Conservation (phyloP, 2,329 filamentous ascomycete genomes). For the Alternaria hordeiaustralica region DNA sequence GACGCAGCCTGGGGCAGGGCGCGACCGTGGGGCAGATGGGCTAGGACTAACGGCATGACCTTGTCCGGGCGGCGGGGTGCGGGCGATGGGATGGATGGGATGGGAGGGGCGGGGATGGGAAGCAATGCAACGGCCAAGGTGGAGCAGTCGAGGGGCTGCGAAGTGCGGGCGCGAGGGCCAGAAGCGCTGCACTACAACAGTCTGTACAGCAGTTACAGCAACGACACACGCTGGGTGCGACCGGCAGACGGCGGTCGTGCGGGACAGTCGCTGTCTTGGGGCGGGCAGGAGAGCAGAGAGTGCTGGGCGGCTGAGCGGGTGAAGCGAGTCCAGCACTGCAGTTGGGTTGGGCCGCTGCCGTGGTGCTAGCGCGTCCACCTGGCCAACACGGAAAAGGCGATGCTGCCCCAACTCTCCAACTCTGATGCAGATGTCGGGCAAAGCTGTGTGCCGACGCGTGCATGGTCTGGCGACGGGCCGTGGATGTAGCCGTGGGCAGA, state of each 20-base stretch:
- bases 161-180: neutral
- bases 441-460: slow-evolving; percentile 34
- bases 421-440: slow-evolving; percentile 39
- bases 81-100: neutral
- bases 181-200: slow-evolving; percentile 7
- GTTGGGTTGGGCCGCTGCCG: neutral
- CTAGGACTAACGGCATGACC: slow-evolving; percentile 53
- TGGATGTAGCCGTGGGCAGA: slow-evolving; percentile 6
- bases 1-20: slow-evolving; percentile 27
- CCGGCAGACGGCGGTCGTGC: neutral
- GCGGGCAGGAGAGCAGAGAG: neutral
- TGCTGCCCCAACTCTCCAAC: slow-evolving; percentile 43
- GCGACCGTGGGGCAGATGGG: slow-evolving; percentile 44
- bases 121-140: neutral
- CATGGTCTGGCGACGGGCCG: slow-evolving; percentile 37
- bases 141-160: neutral
- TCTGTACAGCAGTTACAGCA: neutral
- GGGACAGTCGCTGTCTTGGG: neutral
- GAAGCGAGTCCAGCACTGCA: neutral
- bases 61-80: slow-evolving; percentile 27
- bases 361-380: neutral
- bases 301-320: neutral
- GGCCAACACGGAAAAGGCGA: slow-evolving; percentile 10
- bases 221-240: neutral
- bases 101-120: neutral